Conservation (phyloP, 768 basidiomycete genomes). For the Paxillus involutus region DNA sequence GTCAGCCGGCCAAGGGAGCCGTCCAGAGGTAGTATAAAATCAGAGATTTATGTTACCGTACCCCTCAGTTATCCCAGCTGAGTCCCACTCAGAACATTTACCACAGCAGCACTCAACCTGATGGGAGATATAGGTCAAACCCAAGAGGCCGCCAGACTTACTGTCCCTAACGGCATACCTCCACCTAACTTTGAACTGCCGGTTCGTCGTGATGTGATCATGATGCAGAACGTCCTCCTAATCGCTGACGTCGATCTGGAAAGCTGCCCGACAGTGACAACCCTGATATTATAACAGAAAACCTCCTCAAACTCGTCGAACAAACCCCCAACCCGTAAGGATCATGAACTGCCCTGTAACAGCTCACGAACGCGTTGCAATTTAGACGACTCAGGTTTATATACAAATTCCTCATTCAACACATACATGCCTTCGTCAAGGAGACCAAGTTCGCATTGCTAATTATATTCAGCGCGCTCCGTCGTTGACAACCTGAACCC, state of each 20-base stretch:
- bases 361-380: too few relatives aligned
- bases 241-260: too few relatives aligned
- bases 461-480: background rate
- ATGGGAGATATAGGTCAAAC: conserved; percentile 11
- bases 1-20: too few relatives aligned
- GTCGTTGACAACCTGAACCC: background rate
- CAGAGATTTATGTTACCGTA: background rate
- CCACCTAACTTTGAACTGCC: conserved; percentile 40
- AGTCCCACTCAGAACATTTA: background rate
- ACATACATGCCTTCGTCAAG: too few relatives aligned
- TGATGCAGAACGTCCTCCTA: background rate
- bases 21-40: too few relatives aligned
- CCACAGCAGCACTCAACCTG: conserved; percentile 5
- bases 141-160: conserved; percentile 11
- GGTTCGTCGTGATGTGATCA: conserved; percentile 26
- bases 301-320: too few relatives aligned
- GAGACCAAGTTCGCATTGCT: conserved; percentile 19
- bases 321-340: too few relatives aligned
- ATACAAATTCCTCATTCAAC: too few relatives aligned
- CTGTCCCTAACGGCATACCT: conserved; percentile 41
- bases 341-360: too few relatives aligned
- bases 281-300: too few relatives aligned
- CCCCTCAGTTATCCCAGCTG: background rate
- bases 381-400: too few relatives aligned
- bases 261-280: too few relatives aligned